A percentile compares a stretch with the other conserved stretches of the same genome.
phyloP scores from a whole-genome alignment of 352 stramenopile genomes.

The Globisporangium okanoganense region DNA sequence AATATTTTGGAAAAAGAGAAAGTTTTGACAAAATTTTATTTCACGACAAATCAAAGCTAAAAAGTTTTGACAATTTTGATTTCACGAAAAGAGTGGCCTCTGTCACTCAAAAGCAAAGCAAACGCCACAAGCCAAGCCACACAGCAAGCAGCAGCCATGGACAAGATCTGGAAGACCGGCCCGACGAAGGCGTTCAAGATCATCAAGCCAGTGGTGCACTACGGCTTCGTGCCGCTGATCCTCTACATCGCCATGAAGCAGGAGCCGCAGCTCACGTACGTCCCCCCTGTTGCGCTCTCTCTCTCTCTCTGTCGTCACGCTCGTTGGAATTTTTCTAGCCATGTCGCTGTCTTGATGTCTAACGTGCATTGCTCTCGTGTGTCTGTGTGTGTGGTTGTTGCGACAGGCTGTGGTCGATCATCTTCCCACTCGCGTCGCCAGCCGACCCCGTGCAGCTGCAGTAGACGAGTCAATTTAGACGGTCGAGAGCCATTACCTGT shows the following conservation, averaged over 20 bases:
- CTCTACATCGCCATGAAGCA: constrained; percentile 79
- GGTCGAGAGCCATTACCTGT: neutral
- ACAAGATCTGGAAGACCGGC: constrained; percentile 77
- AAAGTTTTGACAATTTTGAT: no score
- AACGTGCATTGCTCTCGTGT: neutral
- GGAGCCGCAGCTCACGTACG: constrained; percentile 68
- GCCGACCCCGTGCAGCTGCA: constrained; percentile 48
- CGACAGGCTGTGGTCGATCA: constrained; percentile 58
- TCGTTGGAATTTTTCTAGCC: neutral
- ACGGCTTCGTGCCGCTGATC: constrained; percentile 76
- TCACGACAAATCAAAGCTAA: no score
- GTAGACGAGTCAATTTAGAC: constrained; percentile 13
- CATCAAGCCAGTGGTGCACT: constrained; percentile 84
- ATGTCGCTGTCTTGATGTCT: neutral
- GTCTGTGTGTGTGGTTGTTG: neutral
- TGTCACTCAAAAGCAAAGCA: no score
- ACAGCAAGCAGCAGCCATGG: constrained; percentile 35
- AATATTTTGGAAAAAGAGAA: no score
- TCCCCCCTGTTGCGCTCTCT: constrained; percentile 11
- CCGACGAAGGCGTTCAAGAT: constrained; percentile 75
- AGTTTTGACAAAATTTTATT: no score
- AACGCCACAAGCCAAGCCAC: no score
- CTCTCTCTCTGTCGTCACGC: neutral
- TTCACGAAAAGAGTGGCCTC: no score
- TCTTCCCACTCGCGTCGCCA: constrained; percentile 71